These are phyloP conservation scores for Suillus subluteus DNA, from an alignment of 768 basidiomycete species.

Conservation along the genomic window DNA sequence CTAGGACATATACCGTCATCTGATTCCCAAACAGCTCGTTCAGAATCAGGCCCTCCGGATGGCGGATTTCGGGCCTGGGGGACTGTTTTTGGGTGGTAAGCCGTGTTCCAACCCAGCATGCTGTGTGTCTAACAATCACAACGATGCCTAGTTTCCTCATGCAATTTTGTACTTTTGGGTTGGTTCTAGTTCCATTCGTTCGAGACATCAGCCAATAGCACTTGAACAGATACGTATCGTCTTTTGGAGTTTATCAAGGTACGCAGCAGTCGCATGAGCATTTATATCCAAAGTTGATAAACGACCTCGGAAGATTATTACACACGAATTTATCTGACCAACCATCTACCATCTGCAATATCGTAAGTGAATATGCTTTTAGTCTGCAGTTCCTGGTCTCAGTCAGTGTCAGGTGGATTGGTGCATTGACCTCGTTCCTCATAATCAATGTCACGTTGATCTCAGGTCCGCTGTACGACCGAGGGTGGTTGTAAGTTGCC, in stretches of 20 bases:
- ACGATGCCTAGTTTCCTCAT: conserved; percentile 23
- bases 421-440: conserved; percentile 45
- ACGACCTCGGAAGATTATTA: conserved; percentile 35
- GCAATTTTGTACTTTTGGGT: conserved; percentile 34
- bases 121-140: neutral
- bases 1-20: neutral
- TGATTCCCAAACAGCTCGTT: neutral
- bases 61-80: conserved; percentile 18
- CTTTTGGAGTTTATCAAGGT: conserved; percentile 41
- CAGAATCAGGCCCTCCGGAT: conserved; percentile 8
- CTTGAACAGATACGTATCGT: conserved; percentile 23
- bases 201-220: neutral
- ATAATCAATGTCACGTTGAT: conserved; percentile 40
- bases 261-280: neutral
- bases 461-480: conserved; percentile 46
- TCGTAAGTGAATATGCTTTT: conserved; percentile 22
- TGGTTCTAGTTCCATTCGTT: neutral
- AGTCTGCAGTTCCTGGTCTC: conserved; percentile 32
- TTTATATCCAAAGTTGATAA: neutral
- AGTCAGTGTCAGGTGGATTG: conserved; percentile 39
- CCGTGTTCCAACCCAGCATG: neutral
- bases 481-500: conserved; percentile 44
- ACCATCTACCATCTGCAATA: conserved; percentile 31
- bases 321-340: conserved; percentile 30
- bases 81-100: conserved; percentile 18